Base-by-base conservation (phyloP, 192 early-diverging fungal species). In the Phycomyces nitens region DNA sequence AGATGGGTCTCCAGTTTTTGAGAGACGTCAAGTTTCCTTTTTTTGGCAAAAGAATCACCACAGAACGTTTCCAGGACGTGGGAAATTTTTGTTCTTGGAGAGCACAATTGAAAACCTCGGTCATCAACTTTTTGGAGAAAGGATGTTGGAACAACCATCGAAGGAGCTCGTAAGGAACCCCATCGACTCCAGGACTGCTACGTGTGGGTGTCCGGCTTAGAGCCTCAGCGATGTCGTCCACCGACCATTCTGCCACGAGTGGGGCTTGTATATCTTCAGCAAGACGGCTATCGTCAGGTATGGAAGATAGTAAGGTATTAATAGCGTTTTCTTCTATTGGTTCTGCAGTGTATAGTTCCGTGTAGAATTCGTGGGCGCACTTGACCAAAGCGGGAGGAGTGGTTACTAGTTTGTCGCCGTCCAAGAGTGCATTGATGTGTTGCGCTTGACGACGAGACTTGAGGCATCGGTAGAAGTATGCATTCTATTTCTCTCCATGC, bases 11-110 rank as follows among this genome's bases (percentile, higher is more conserved):
- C 52, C 53, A 64, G 27, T 42, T 75, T 4, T 24, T 43, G 44
- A 23, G 15, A 61, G 16, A 38, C n/a, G n/a, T n/a, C n/a, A n/a
- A n/a, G n/a, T 66, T 56, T 0, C 65, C 65, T 51, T 66, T 72
- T 38, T 67, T 72, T 26, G 23, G 43, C 0, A 66, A 53, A 9
- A 66, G 38, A 10, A 55, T 49, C 58, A 72, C 58, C n/a, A 12
- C 22, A 6, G 59, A 64, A 12, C 15, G 14, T 56, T 12, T 7
- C 54, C 29, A 56, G 14, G 26, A 34, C 0, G 11, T 11, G 14
- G 54, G 29, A 38, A 3, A 38, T 6, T 3, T 0, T 5, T 7
- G 0, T 7, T 56, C 14, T 1, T 11, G 12, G 11, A 56, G 54
- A n/a, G 54, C 54, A 38, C 10, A 16, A 34, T 56, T 56, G 38